These are phyloP conservation scores for Xerocomellus chrysenteron DNA, from an alignment of 768 basidiomycete species.

Conservation along the genomic window DNA sequence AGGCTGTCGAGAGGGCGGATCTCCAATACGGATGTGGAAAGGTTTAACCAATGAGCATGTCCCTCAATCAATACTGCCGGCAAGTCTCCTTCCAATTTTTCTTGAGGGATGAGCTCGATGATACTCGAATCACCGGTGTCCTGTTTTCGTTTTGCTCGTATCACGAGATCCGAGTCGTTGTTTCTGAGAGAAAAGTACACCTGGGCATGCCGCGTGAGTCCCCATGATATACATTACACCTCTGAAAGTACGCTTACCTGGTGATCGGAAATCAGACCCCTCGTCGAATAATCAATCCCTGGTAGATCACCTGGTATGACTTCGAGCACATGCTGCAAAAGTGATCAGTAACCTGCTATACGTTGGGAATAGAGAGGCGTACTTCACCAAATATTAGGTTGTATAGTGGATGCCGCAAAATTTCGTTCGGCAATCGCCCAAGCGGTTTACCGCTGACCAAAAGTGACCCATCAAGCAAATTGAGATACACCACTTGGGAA, in stretches of 20 bases:
- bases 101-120: slow-evolving; percentile 21
- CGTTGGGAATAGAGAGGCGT: not conserved
- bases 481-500: slow-evolving; percentile 34
- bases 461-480: slow-evolving; percentile 41
- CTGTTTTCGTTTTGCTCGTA: not conserved
- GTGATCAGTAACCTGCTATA: not conserved
- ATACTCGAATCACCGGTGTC: not conserved
- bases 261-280: not conserved
- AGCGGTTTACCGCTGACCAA: slow-evolving; percentile 43
- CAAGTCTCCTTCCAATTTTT: slow-evolving; percentile 20
- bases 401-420: slow-evolving; percentile 14
- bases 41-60: slow-evolving; percentile 30
- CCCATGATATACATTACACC: not conserved
- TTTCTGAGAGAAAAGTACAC: slow-evolving; percentile 17
- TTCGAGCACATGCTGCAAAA: not conserved
- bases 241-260: not conserved
- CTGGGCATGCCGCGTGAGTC: slow-evolving; percentile 8
- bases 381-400: slow-evolving; percentile 35
- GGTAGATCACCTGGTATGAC: not conserved
- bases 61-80: slow-evolving; percentile 16
- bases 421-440: slow-evolving; percentile 36
- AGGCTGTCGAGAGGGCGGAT: slow-evolving; percentile 17
- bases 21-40: slow-evolving; percentile 20
- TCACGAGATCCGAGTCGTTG: no score
- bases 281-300: slow-evolving; percentile 2